Percentiles rank a stretch among this genome's conserved stretches.
Evolutionary conservation across 257 asterid species (phyloP).

Genomic region (Solanum chmielewskii): DNA sequence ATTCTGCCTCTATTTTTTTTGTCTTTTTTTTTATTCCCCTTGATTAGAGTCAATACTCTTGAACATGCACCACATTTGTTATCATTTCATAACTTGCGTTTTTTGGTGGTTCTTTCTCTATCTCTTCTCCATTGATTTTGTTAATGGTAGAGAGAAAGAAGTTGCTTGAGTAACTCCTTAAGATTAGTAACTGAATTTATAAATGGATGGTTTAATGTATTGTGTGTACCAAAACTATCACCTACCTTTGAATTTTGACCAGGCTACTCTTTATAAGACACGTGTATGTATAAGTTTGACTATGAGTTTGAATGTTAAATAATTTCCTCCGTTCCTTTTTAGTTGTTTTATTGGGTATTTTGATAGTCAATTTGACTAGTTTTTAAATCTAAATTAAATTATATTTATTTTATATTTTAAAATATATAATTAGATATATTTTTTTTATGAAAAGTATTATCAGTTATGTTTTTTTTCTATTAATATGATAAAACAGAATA

Average conservation of each 20-base stretch:
- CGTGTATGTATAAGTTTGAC: not conserved
- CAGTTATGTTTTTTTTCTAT: not conserved
- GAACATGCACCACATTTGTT: not conserved
- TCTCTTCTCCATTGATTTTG: not conserved
- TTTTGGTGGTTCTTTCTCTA: not conserved
- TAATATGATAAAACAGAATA: too few relatives aligned
- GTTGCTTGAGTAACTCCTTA: not conserved
- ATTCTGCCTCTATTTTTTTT: not conserved
- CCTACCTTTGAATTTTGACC: not conserved
- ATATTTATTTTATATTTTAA: too few relatives aligned
- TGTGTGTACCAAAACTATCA: not conserved
- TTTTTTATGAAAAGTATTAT: too few relatives aligned
- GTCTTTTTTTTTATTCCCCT: not conserved
- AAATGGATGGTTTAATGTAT: not conserved
- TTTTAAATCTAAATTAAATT: too few relatives aligned
- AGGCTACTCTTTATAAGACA: not conserved
- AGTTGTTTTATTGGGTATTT: not conserved
- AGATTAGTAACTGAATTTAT: not conserved
- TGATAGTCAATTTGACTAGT: not conserved
- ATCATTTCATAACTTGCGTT: not conserved
- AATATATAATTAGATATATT: too few relatives aligned
- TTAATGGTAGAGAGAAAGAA: conserved; percentile 1
- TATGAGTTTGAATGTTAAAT: not conserved
- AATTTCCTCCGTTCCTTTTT: not conserved
- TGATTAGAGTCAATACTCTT: not conserved